Conservation (phyloP, 345 rosid species). For the Leavenworthia alabamica region DNA sequence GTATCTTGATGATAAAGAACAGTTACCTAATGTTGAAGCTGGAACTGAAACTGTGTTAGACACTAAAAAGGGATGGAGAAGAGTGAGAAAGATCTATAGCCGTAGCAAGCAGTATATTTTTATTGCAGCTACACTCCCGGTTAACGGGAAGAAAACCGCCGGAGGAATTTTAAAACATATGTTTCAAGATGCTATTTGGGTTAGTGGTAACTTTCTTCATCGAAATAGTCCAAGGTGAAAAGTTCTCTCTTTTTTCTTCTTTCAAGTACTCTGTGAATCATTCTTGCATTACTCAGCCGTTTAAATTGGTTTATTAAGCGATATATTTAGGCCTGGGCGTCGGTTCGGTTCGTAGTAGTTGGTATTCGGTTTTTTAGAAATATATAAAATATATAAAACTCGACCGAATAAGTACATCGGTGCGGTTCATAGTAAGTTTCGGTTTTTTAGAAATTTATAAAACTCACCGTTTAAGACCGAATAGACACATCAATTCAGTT, state of each 20-base stretch:
- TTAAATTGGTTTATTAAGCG: not conserved
- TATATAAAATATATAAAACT: no score
- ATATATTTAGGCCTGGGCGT: no score
- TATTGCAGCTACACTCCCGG: constrained; percentile 95
- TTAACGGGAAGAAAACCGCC: constrained; percentile 89
- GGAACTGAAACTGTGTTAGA: constrained; percentile 30
- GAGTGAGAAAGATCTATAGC: constrained; percentile 61
- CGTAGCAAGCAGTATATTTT: constrained; percentile 91
- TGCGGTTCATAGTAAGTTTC: no score
- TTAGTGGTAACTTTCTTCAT: constrained; percentile 89
- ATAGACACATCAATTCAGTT: no score
- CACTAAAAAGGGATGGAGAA: constrained; percentile 64
- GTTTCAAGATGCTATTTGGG: constrained; percentile 88
- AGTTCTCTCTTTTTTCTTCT: constrained; percentile 14
- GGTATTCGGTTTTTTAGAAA: no score
- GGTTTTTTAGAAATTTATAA: no score
- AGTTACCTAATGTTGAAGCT: constrained; percentile 20
- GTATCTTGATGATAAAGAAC: constrained; percentile 36
- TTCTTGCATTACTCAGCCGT: not conserved
- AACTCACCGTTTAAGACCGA: no score
- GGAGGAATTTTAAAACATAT: constrained; percentile 80
- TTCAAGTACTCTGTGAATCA: not conserved
- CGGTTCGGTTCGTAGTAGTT: no score
- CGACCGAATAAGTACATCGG: no score
- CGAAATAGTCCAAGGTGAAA: constrained; percentile 83